Evolutionary conservation across 441 rosid species (phyloP).

Genomic region (Populus hybrid): DNA sequence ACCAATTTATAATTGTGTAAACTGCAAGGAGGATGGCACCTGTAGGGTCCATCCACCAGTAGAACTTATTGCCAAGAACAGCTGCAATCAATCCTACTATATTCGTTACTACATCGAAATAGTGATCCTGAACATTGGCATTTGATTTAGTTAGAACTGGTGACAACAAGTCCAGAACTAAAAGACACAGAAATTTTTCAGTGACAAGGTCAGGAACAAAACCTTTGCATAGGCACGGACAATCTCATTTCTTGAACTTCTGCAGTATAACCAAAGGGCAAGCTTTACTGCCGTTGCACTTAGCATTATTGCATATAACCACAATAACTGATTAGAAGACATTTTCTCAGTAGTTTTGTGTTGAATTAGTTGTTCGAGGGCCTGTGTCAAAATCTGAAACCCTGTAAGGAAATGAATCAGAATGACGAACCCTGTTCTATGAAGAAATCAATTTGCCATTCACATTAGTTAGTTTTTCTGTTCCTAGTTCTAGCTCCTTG

Average conservation of each 20-base stretch:
- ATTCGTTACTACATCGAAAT: slow-evolving; percentile 78
- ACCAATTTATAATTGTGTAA: slow-evolving; percentile 78
- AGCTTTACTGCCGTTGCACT: slow-evolving; percentile 71
- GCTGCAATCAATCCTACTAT: slow-evolving; percentile 77
- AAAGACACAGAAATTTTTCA: background rate
- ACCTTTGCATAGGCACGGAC: slow-evolving; percentile 95
- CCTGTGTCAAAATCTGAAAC: slow-evolving; percentile 69
- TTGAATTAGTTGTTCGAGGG: slow-evolving; percentile 53
- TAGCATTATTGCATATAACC: slow-evolving; percentile 74
- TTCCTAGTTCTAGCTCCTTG: no score
- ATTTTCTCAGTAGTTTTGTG: slow-evolving; percentile 45
- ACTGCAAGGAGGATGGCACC: slow-evolving; percentile 78
- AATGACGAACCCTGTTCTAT: background rate
- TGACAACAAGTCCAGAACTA: background rate
- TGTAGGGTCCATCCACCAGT: slow-evolving; percentile 84
- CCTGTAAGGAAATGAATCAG: slow-evolving; percentile 38
- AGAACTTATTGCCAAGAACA: slow-evolving; percentile 59
- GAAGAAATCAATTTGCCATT: background rate
- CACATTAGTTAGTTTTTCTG: background rate
- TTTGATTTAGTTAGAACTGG: background rate
- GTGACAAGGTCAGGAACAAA: slow-evolving; percentile 5
- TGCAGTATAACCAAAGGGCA: slow-evolving; percentile 78
- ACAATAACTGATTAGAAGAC: slow-evolving; percentile 42
- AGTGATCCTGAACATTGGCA: slow-evolving; percentile 58
- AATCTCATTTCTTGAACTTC: slow-evolving; percentile 62